These are phyloP conservation scores for Eimeria praecox DNA, from an alignment of 169 alveolate species.

Conservation along the genomic window DNA sequence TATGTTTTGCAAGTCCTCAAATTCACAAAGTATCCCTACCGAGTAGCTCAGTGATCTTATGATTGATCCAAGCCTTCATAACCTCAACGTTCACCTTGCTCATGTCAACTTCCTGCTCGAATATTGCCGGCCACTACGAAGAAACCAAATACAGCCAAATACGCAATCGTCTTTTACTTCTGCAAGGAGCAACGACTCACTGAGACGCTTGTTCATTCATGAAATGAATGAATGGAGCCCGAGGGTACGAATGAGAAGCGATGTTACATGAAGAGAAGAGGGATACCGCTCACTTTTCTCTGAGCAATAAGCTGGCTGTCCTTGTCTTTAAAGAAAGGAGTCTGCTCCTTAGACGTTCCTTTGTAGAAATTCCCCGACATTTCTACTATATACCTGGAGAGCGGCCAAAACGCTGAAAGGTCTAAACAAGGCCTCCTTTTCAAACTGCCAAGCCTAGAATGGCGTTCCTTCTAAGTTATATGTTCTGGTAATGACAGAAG, in stretches of 20 bases:
- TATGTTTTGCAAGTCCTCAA: neutral
- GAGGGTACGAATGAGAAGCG: neutral
- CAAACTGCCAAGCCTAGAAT: neutral
- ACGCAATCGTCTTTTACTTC: neutral
- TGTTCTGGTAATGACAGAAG: neutral
- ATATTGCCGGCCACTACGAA: constrained; percentile 83
- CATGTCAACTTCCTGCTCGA: constrained; percentile 82
- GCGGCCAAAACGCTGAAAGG: constrained; percentile 90
- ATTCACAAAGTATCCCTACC: constrained; percentile 37
- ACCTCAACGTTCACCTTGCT: constrained; percentile 82
- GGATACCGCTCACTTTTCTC: constrained; percentile 43
- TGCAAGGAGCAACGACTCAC: neutral
- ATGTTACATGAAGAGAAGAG: neutral
- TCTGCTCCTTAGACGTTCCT: constrained; percentile 84
- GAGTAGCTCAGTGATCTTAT: constrained; percentile 80
- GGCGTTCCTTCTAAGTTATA: neutral
- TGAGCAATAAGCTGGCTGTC: constrained; percentile 80
- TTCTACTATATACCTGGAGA: constrained; percentile 93
- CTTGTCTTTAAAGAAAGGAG: constrained; percentile 84
- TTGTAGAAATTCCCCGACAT: constrained; percentile 83
- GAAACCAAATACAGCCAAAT: neutral
- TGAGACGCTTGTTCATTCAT: neutral
- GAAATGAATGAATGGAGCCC: neutral
- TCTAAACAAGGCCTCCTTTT: neutral
- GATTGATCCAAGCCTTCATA: constrained; percentile 83